Evolutionary conservation across 495 filamentous ascomycete species (phyloP).

Genomic region (Terfezia boudieri): DNA sequence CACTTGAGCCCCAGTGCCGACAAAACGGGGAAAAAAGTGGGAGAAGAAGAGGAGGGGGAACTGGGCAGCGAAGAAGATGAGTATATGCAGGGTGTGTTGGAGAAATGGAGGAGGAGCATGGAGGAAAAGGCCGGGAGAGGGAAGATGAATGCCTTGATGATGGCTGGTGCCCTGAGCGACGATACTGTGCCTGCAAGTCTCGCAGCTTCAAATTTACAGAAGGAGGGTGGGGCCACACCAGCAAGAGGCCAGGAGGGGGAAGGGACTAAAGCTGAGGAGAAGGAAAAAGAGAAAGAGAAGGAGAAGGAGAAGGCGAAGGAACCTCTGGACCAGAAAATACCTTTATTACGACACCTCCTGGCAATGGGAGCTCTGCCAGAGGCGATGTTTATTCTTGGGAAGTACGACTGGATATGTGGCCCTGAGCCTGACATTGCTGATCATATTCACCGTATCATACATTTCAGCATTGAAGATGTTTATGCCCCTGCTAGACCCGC

Average conservation of each 20-base stretch:
- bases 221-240: slow-evolving; percentile 23
- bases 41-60: neutral
- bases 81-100: slow-evolving; percentile 47
- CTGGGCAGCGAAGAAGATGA: slow-evolving; percentile 31
- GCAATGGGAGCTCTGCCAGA: slow-evolving; percentile 85
- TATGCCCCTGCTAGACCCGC: slow-evolving; percentile 21
- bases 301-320: slow-evolving; percentile 43
- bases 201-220: neutral
- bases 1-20: slow-evolving; percentile 49
- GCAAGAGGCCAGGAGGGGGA: slow-evolving; percentile 13
- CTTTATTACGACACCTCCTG: slow-evolving; percentile 62
- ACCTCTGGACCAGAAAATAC: slow-evolving; percentile 73
- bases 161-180: slow-evolving; percentile 69
- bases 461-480: slow-evolving; percentile 52
- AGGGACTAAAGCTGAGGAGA: slow-evolving; percentile 11
- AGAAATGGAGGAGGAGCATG: slow-evolving; percentile 49
- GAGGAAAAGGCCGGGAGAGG: slow-evolving; percentile 52
- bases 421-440: slow-evolving; percentile 53
- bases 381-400: slow-evolving; percentile 74
- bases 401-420: slow-evolving; percentile 76
- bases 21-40: neutral
- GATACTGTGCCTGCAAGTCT: slow-evolving; percentile 38
- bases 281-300: slow-evolving; percentile 24
- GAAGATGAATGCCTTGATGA: slow-evolving; percentile 63
- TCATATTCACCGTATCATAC: slow-evolving; percentile 63